Evolutionary conservation across 2,329 filamentous ascomycete genomes (phyloP).

Genomic region (Fusarium brevicatenulatum): DNA sequence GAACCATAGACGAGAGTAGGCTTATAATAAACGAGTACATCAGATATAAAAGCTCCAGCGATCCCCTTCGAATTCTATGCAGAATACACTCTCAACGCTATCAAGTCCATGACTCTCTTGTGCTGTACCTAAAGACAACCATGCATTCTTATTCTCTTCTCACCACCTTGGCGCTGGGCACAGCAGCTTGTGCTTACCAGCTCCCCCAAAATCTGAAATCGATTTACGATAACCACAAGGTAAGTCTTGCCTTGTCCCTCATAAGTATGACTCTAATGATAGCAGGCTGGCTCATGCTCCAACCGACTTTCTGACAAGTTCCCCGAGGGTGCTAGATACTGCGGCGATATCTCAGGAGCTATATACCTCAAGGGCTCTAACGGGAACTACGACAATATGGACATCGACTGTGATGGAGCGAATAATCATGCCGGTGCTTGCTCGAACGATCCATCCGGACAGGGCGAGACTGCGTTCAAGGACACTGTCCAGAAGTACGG

Average conservation of each 20-base stretch:
- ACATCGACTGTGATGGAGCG: conserved; percentile 65
- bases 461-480: conserved; percentile 55
- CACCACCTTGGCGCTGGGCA: background rate
- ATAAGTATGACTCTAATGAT: fast-evolving
- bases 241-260: background rate
- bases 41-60: background rate
- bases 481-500: conserved; percentile 50
- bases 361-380: conserved; percentile 55
- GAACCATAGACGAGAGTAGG: background rate
- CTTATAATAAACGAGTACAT: background rate
- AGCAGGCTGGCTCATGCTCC: background rate
- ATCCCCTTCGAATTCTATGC: background rate
- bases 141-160: background rate
- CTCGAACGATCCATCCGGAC: conserved; percentile 2
- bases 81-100: background rate
- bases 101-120: background rate
- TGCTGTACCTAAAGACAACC: background rate
- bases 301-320: background rate
- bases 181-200: background rate
- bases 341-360: background rate
- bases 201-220: background rate
- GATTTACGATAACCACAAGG: background rate
- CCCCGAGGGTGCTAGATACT: background rate
- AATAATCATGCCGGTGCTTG: conserved; percentile 51
- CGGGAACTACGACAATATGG: conserved; percentile 62